Percentiles rank a stretch among this genome's conserved stretches.
Conservation (phyloP, 2,329 filamentous ascomycete genomes). For the Colletotrichum karsti region DNA sequence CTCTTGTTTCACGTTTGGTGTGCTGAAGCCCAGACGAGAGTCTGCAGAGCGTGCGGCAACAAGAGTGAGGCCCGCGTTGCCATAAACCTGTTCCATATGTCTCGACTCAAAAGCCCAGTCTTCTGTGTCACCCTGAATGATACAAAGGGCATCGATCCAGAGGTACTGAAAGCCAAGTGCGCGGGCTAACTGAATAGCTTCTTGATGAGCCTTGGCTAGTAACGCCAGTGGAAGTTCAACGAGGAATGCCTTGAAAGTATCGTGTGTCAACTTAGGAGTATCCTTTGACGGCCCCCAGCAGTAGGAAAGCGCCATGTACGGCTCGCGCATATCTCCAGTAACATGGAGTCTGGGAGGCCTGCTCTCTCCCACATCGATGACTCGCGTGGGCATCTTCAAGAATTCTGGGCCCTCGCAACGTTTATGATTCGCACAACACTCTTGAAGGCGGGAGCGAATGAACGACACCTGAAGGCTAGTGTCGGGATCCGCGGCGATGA, state of each 20-base stretch:
- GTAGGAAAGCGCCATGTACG: slow-evolving; percentile 5
- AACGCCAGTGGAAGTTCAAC: not conserved
- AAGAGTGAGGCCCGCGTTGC: slow-evolving; percentile 23
- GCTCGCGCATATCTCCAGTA: not conserved
- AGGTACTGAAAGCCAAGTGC: not conserved
- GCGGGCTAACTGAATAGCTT: not conserved
- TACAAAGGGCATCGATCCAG: slow-evolving; percentile 24
- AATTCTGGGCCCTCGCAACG: not conserved
- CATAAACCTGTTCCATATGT: slow-evolving; percentile 26
- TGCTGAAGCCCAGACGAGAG: not conserved
- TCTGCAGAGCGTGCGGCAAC: slow-evolving; percentile 1
- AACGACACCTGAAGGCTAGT: not conserved
- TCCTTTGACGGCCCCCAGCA: slow-evolving; percentile 1
- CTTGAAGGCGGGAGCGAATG: not conserved
- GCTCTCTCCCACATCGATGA: not conserved
- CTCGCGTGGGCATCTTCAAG: not conserved
- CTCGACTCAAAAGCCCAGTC: slow-evolving; percentile 28
- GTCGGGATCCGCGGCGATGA: not conserved
- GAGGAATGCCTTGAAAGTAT: not conserved
- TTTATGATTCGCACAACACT: not conserved
- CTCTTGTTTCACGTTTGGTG: not conserved
- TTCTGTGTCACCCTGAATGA: slow-evolving; percentile 21
- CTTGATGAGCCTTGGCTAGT: slow-evolving; percentile 1
- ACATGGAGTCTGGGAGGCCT: not conserved
- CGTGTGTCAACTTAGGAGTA: not conserved